These are phyloP conservation scores for Trichoderma sp. DNA, from an alignment of 2,329 filamentous ascomycete species.

Conservation along the genomic window DNA sequence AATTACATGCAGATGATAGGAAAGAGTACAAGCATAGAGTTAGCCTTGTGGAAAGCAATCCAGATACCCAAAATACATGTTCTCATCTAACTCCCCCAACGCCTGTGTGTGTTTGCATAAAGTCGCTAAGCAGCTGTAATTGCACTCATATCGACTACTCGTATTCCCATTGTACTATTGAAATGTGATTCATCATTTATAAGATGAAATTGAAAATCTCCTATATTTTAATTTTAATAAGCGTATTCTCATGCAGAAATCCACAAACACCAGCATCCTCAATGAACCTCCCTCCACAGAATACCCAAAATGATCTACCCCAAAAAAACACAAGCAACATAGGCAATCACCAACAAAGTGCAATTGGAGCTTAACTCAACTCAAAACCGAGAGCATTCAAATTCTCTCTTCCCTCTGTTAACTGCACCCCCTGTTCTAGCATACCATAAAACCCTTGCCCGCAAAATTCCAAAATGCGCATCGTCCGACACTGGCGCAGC, in stretches of 20 bases:
- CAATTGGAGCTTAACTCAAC: not conserved
- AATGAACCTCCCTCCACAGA: not conserved
- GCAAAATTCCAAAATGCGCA: not conserved
- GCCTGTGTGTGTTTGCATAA: not conserved
- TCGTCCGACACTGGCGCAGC: slow-evolving; percentile 1
- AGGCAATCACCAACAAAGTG: not conserved
- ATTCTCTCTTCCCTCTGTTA: not conserved
- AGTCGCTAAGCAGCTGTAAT: not conserved
- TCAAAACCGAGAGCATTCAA: not conserved
- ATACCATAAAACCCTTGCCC: not conserved
- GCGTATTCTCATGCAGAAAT: not conserved
- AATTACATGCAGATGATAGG: not conserved
- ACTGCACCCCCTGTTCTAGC: not conserved
- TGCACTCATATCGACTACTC: not conserved
- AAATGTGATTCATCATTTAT: not conserved
- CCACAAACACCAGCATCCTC: not conserved
- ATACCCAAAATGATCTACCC: not conserved
- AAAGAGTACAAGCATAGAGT: not conserved
- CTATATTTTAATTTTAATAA: not conserved
- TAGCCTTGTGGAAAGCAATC: not conserved
- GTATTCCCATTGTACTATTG: not conserved
- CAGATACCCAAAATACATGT: not conserved
- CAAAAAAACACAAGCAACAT: not conserved
- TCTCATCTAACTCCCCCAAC: not conserved
- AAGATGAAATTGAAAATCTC: not conserved